Evolutionary conservation across 2,329 filamentous ascomycete species (phyloP).

Genomic region (Aspergillus sclerotialis): DNA sequence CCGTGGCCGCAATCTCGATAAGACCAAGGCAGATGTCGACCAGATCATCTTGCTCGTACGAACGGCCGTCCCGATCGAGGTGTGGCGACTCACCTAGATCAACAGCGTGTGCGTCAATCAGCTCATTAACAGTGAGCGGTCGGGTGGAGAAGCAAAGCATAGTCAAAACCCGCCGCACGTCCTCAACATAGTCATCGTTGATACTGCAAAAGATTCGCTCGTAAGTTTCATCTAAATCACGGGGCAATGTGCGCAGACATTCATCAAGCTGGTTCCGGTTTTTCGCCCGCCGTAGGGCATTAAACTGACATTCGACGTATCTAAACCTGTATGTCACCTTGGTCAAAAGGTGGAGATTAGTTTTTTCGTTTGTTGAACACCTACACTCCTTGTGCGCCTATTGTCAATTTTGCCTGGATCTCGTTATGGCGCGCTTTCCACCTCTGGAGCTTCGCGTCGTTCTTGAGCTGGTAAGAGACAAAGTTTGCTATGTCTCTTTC

Average conservation of each 20-base stretch:
- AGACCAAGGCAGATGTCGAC: slow-evolving; percentile 11
- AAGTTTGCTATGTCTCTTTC: not conserved
- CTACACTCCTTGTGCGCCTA: not conserved
- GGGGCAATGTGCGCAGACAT: not conserved
- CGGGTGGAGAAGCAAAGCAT: slow-evolving; percentile 12
- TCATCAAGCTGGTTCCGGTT: not conserved
- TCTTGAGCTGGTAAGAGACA: not conserved
- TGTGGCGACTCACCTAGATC: not conserved
- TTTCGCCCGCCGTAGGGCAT: not conserved
- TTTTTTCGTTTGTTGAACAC: too few species aligned
- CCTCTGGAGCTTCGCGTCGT: not conserved
- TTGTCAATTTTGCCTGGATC: not conserved
- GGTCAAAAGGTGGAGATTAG: too few species aligned
- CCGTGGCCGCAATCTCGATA: slow-evolving; percentile 3
- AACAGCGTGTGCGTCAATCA: slow-evolving; percentile 4
- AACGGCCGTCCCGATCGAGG: not conserved
- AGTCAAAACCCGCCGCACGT: slow-evolving; percentile 9
- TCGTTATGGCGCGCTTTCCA: not conserved
- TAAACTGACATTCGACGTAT: not conserved
- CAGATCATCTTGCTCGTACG: slow-evolving; percentile 2
- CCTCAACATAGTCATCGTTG: slow-evolving; percentile 3
- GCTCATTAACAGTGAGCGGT: slow-evolving; percentile 10
- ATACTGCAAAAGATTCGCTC: slow-evolving; percentile 12
- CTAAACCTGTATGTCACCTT: not conserved
- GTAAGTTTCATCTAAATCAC: slow-evolving; percentile 16